Conservation (phyloP, 768 basidiomycete species). For the Hortiboletus flavorubellus region DNA sequence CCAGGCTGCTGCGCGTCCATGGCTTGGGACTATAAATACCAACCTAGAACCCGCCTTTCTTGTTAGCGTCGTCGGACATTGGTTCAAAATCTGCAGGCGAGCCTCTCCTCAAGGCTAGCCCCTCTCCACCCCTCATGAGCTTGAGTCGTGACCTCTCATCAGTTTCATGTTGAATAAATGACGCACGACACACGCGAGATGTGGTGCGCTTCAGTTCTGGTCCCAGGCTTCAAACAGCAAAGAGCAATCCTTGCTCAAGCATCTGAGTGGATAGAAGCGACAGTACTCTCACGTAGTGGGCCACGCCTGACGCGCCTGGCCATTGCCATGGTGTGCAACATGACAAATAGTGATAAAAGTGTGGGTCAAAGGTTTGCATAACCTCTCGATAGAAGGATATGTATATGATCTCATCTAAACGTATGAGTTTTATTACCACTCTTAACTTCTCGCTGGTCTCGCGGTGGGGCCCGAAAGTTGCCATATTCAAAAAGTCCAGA, state of each 20-base stretch:
- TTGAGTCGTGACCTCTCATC: conserved; percentile 1
- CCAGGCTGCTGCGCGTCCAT: conserved; percentile 1
- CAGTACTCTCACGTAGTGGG: background rate
- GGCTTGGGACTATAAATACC: background rate
- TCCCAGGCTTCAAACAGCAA: conserved; percentile 12
- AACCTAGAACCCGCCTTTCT: background rate
- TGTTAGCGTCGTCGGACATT: conserved; percentile 10
- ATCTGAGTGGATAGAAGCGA: conserved; percentile 13
- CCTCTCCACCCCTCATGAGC: conserved; percentile 1
- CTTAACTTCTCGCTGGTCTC: conserved; percentile 60
- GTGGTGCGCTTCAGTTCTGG: background rate
- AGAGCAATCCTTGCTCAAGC: conserved; percentile 24
- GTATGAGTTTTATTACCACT: conserved; percentile 70
- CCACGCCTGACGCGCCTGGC: conserved; percentile 13
- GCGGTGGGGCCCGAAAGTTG: conserved; percentile 64
- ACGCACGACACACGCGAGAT: background rate
- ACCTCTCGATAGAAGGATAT: conserved; percentile 8
- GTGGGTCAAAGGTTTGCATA: background rate
- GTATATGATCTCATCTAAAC: conserved; percentile 46
- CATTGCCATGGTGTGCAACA: background rate
- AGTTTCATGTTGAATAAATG: background rate
- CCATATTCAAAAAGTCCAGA: conserved; percentile 41
- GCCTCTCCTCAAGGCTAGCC: conserved; percentile 1
- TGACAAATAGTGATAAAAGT: background rate
- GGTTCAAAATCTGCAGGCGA: conserved; percentile 4